Conservation (phyloP, 2,329 filamentous ascomycete species). For the Xylaria digitata region DNA sequence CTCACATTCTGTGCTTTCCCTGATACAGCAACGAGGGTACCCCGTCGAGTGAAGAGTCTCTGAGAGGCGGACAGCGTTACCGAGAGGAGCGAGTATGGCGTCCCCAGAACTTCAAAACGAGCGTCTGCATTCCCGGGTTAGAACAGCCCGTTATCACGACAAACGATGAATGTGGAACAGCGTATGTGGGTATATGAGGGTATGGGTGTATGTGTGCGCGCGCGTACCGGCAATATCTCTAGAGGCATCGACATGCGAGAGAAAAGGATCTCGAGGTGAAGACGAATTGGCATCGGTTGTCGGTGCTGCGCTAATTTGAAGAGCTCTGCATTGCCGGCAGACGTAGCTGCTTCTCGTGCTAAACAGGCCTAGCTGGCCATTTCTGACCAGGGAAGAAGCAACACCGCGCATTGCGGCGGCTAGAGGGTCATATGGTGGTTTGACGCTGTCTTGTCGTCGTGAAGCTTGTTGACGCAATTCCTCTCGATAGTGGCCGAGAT, state of each 20-base stretch:
- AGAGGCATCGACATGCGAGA: slow-evolving; percentile 57
- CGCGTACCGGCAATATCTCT: slow-evolving; percentile 64
- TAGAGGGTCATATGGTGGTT: neutral
- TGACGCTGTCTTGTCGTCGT: slow-evolving; percentile 7
- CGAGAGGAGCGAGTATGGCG: slow-evolving; percentile 92
- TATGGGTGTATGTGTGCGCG: too few relatives aligned
- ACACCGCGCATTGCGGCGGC: slow-evolving; percentile 47
- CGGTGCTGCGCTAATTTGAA: slow-evolving; percentile 72
- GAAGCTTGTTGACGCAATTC: slow-evolving; percentile 35
- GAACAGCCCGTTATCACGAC: neutral
- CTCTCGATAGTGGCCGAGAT: neutral
- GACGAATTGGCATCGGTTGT: slow-evolving; percentile 66
- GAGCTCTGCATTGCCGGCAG: slow-evolving; percentile 67
- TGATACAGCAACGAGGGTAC: slow-evolving; percentile 88
- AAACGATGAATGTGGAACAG: neutral
- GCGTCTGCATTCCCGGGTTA: slow-evolving; percentile 72
- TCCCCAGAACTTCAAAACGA: slow-evolving; percentile 90
- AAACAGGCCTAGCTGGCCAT: slow-evolving; percentile 42
- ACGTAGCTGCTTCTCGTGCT: slow-evolving; percentile 52
- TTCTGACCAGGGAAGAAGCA: slow-evolving; percentile 44
- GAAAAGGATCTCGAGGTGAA: slow-evolving; percentile 66
- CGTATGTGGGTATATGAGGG: too few relatives aligned
- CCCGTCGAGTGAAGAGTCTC: slow-evolving; percentile 89
- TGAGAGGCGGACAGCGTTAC: slow-evolving; percentile 94
- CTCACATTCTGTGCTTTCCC: slow-evolving; percentile 90